Evolutionary conservation across 176 grass and related monocot genomes (phyloP).

Genomic region (Avena atlantica): DNA sequence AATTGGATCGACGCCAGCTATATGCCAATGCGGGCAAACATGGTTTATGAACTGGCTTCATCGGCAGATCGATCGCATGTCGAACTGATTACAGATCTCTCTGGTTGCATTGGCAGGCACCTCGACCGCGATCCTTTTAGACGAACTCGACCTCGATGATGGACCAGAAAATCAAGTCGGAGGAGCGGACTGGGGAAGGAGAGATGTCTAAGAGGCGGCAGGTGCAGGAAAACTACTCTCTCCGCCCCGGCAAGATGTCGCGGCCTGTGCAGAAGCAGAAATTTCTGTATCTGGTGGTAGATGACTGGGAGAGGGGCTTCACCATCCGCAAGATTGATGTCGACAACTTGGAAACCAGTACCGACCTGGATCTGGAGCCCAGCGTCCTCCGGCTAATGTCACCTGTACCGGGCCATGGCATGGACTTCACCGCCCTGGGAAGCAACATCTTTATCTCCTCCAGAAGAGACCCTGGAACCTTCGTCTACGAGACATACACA

Average conservation of each 20-base stretch:
- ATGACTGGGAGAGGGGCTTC: conserved; percentile 6
- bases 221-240: not conserved
- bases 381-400: not conserved
- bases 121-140: not conserved
- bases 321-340: not conserved
- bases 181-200: not conserved
- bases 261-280: not conserved
- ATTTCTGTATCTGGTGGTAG: not conserved
- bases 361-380: conserved; percentile 7
- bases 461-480: not conserved
- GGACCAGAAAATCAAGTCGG: not conserved
- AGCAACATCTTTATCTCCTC: not conserved
- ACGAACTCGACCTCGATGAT: not conserved
- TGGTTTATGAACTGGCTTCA: not conserved
- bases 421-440: not conserved
- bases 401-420: not conserved
- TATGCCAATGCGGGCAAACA: not conserved
- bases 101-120: not conserved
- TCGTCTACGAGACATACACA: not conserved
- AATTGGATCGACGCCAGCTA: not conserved
- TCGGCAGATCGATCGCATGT: not conserved
- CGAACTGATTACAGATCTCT: not conserved
- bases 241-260: not conserved
- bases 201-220: not conserved
- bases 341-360: not conserved